Evolutionary conservation across 2,329 filamentous ascomycete genomes (phyloP), one percentile per base, ranked within the genome.

Genomic region (Penicillium sp.): DNA sequence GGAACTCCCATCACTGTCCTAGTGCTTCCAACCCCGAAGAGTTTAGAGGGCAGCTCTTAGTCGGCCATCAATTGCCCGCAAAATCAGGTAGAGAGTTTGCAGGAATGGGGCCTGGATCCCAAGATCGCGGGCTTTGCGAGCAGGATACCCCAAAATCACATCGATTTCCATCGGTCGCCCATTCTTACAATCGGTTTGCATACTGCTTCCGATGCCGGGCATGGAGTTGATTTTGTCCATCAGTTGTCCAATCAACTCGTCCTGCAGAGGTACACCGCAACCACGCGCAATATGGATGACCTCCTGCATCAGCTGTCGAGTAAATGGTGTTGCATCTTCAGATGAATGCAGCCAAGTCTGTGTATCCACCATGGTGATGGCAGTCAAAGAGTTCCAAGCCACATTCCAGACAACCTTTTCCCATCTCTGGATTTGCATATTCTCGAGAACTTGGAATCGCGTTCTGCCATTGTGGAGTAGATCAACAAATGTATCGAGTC

Each of bases 161-260:
- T 79, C 76, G n/a, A 78, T 69, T 59, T 79, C 77, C 69, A 79
- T 68, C 2, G 72, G 69, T 27, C 74, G 62, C 1, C 74, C 75
- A 45, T 67, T 71, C 47, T 72, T 72, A 38, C 65, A 70, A 54
- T 80, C 77, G 0, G 68, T 71, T 56, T 77, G 74, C 77, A 79
- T 80, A 56, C 76, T 78, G 46, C 73, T 78, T 21, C 66, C 70
- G 42, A 79, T 72, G 0, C 66, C 66, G 1, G 72, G 71, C 69
- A 79, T 68, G 0, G 65, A 64, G 21, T 73, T 59, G 1, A 77
- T 75, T 48, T 68, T 72, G 0, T 66, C 65, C 27, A 79, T 69
- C 18, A 78, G 57, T 24, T 65, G 54, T 46, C 78, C 75, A 16
- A 72, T 59, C 21, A 79, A 55, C 1, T 63, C 65, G 48, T 77